Evolutionary conservation across 148 eudicot species (phyloP), one percentile per base, ranked within the genome.

Genomic region (Arctostaphylos glauca): DNA sequence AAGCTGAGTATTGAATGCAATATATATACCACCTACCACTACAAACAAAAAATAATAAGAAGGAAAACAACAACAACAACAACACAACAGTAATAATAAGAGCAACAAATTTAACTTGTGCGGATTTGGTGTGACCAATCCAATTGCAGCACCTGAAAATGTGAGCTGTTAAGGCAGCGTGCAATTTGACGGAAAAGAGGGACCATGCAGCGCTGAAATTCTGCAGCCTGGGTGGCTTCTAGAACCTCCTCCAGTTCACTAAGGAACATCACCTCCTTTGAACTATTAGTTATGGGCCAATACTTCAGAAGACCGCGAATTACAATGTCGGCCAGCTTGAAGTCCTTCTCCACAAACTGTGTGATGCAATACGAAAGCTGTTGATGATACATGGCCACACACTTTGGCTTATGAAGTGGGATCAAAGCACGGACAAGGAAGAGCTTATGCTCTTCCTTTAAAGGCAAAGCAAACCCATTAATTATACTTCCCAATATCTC

Each of bases 401-500:
- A 76, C 80, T 84, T 90, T 31, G 92, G 92, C 68, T 88, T 90
- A 77, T 90, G 92, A 80, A 90, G 87, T 13, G 92, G 92, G 79
- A 88, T 87, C 83, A 90, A 83, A 3, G 86, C 90, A 1, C 91
- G 87, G 23, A 83, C 84, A 74, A 90, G 91, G 83, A 90, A 90
- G 16, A 87, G 84, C 66, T 88, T 88, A 76, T 90, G 92, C 66
- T 90, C 92, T 84, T 90, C 92, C 73, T 90, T 88, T 41, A 90
- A 83, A 59, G 92, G 92, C 87, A 90, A 80, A 56, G 92, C 91
- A 84, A 90, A 90, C 58, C 92, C 92, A 76, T 90, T 90, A 70
- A 90, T 87, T 76, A 90, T 90, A 76, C 92, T 90, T 25, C 92
- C 92, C 86, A 87, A 86, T 43, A 90, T 85, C 78, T 88, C 92